phyloP scores from a whole-genome alignment of 495 filamentous ascomycete species.

The Chaetomidium leptoderma region DNA sequence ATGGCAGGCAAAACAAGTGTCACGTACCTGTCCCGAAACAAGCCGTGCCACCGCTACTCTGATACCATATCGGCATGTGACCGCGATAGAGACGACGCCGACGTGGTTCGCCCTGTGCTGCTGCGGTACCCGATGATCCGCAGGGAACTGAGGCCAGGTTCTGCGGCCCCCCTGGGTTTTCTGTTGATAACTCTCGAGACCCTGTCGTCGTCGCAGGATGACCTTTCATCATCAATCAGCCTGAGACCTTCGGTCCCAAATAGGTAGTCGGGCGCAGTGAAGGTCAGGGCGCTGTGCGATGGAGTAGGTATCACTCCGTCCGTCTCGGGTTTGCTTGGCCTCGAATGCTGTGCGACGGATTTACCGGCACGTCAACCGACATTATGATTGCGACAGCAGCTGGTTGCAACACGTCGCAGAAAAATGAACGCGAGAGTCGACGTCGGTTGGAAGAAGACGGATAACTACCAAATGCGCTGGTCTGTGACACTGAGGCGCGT shows the following conservation, averaged over 20 bases:
- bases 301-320: conserved; percentile 13
- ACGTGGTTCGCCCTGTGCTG: conserved; percentile 8
- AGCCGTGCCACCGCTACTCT: conserved; percentile 18
- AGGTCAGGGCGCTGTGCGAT: neutral
- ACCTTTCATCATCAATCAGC: too few relatives aligned
- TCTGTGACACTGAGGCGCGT: neutral
- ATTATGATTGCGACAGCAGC: neutral
- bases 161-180: neutral
- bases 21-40: conserved; percentile 1
- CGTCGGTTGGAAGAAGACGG: neutral
- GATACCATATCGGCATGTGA: conserved; percentile 26
- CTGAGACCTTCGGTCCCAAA: neutral
- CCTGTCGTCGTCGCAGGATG: too few relatives aligned
- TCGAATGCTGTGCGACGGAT: conserved; percentile 15
- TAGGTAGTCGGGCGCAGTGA: neutral
- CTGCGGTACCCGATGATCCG: conserved; percentile 12
- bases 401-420: conserved; percentile 7
- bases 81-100: conserved; percentile 17
- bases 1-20: neutral
- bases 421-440: neutral
- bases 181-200: too few relatives aligned
- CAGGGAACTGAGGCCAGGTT: neutral
- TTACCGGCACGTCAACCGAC: conserved; percentile 8
- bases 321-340: conserved; percentile 3
- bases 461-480: neutral